phyloP scores from a whole-genome alignment of 108 stramenopile species.

The Cyclotella atomus region DNA sequence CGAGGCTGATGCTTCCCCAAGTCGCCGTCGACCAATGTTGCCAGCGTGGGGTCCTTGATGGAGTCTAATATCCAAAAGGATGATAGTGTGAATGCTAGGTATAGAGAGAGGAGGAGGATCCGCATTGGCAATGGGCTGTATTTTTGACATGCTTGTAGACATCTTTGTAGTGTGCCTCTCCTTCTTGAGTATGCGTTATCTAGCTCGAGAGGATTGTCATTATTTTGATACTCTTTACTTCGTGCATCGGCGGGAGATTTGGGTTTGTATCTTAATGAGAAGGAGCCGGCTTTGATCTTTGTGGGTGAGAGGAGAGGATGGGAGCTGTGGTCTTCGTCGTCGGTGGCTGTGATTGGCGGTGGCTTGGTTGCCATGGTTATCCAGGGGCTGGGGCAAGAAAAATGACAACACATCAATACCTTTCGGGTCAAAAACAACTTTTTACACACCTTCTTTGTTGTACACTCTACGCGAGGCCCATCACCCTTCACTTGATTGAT shows the following conservation, averaged over 20 bases:
- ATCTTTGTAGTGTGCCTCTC: background rate
- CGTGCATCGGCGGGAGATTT: background rate
- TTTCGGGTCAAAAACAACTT: too few relatives aligned
- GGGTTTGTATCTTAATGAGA: constrained; percentile 33
- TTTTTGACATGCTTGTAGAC: background rate
- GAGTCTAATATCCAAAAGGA: constrained; percentile 92
- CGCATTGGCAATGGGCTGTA: constrained; percentile 18
- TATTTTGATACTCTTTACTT: background rate
- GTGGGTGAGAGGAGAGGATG: constrained; percentile 17
- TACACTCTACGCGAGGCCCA: too few relatives aligned
- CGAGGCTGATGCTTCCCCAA: constrained; percentile 85
- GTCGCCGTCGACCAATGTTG: constrained; percentile 80
- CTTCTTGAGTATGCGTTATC: background rate
- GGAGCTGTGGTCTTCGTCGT: constrained; percentile 11
- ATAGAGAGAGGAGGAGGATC: constrained; percentile 39
- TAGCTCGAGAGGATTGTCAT: background rate
- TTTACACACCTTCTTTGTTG: too few relatives aligned
- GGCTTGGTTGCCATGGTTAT: background rate
- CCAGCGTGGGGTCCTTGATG: constrained; percentile 94
- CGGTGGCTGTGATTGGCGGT: background rate
- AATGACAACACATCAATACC: too few relatives aligned
- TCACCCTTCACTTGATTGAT: too few relatives aligned
- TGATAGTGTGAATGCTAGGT: constrained; percentile 38
- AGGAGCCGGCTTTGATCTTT: constrained; percentile 29
- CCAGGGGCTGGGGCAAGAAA: too few relatives aligned